Evolutionary conservation across 1,284 basidiomycete species (phyloP), one percentile per base, ranked within the genome.

Genomic region (Amylostereum chailletii): DNA sequence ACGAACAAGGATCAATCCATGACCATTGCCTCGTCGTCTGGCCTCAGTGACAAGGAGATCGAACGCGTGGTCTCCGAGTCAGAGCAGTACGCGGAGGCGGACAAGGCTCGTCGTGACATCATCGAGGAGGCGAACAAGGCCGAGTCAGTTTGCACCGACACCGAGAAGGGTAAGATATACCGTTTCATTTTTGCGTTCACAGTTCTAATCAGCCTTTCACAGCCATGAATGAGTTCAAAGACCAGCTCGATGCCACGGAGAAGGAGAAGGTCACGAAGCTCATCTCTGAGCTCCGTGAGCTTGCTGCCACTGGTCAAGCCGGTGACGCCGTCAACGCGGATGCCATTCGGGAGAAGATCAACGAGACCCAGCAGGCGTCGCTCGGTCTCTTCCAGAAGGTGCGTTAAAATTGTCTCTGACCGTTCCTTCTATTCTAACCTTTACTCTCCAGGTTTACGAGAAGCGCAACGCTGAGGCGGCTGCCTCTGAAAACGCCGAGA

Each of bases 101-200:
- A 96, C 74, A 95, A 96, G 78, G 78, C 78, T 47, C 86, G 94
- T 65, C 85, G 87, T 64, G 65, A 76, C 48, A 77, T 98, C 55
- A 98, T 99, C 57, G 95, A 99, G 77, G 92, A 96, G 70, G 82
- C 93, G 51, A 99, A 99, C 82, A 90, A 90, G 72, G 95, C 92
- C 45, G 94, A 97, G 70, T 94, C 90, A 31, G 88, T 98, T 58
- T 91, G 87, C 64, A 75, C 83, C 54, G 95, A 99, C 69, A 99
- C 95, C 2, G 93, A 96, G 78, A 98, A 97, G 76, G 88, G 83
- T 82, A 58, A n/a, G n/a, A n/a, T n/a, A n/a, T n/a, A n/a, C n/a
- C n/a, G n/a, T n/a, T 45, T 0, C 37, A 44, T 9, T 40, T 3
- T 6, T 9, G 26, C 1, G n/a, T 4, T 56, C 33, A 50, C 56